These are phyloP conservation scores for Exserohilum turcica DNA, from an alignment of 2,329 filamentous ascomycete genomes.

Conservation along the genomic window DNA sequence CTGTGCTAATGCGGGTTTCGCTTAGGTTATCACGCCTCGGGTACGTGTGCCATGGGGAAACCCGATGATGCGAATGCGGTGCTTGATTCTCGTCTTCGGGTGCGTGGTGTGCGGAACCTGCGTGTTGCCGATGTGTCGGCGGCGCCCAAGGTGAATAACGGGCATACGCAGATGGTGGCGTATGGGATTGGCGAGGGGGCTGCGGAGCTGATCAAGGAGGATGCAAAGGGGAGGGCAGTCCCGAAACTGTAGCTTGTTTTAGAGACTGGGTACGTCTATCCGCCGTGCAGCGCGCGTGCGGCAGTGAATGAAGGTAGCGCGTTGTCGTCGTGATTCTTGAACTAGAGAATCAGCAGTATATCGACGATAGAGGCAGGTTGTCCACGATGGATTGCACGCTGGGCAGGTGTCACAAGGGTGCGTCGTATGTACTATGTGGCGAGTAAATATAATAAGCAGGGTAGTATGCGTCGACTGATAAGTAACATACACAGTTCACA, in stretches of 20 bases:
- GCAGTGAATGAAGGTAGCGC: slow-evolving; percentile 11
- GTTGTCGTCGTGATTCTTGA: slow-evolving; percentile 17
- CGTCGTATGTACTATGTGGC: not conserved
- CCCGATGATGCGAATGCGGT: slow-evolving; percentile 42
- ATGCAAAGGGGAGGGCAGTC: slow-evolving; percentile 18
- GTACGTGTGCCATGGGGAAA: slow-evolving; percentile 62
- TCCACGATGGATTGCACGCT: slow-evolving; percentile 1
- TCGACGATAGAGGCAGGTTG: slow-evolving; percentile 7
- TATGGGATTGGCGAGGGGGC: slow-evolving; percentile 43
- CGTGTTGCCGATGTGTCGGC: slow-evolving; percentile 36
- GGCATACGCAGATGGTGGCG: slow-evolving; percentile 46
- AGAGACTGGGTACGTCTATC: too few relatives aligned
- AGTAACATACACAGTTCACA: too few relatives aligned
- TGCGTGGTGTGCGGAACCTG: slow-evolving; percentile 30
- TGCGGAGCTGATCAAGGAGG: slow-evolving; percentile 39
- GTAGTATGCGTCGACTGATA: too few relatives aligned
- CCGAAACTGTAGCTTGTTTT: too few relatives aligned
- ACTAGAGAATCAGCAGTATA: slow-evolving; percentile 16
- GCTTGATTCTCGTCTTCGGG: slow-evolving; percentile 43
- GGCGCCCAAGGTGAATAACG: slow-evolving; percentile 38
- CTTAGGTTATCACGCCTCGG: slow-evolving; percentile 57
- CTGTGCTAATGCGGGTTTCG: too few relatives aligned
- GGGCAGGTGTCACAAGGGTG: slow-evolving; percentile 6
- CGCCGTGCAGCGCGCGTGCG: too few relatives aligned
- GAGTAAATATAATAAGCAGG: too few relatives aligned